Evolutionary conservation across 179 eudicot species (phyloP), one percentile per base, ranked within the genome.

Genomic region (Spergularia azorica): DNA sequence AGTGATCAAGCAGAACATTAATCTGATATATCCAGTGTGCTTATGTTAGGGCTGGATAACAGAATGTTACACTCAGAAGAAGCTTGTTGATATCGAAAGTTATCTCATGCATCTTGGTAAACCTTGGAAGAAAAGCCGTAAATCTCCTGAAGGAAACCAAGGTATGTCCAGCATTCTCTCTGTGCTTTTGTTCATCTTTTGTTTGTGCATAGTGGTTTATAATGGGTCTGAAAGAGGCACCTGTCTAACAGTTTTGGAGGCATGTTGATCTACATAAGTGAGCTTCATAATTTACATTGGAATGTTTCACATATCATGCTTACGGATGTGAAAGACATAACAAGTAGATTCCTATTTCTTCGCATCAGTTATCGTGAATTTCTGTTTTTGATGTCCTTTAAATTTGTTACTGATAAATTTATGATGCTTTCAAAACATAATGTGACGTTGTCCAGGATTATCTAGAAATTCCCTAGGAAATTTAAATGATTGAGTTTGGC

Each of bases 101-200:
- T 93, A 89, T 84, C 89, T 95, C 72, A 82, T 95, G 89, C 86
- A 93, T 87, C 87, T 88, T 83, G 99, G 99, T 66, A 92, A 90
- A 83, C 97, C 97, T 71, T 95, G 99, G 99, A 84, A 86, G 85
- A 89, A 73, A 76, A 83, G 83, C 59, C 76, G 80, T 18, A 54
- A 67, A 54, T 82, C 85, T 56, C 78, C 73, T 71, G 84, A 82
- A 65, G 76, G 84, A 26, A 83, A 73, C 70, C 73, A 86, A 86
- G 98, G 98, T 94, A 77, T 76, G 51, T 65, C 58, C 70, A 77
- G 18, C 59, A 18, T 51, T 57, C 6, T 36, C 59, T 52, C 63
- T 26, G 32, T 26, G 32, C 32, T 26, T 26, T 26, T 26, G 32
- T 26, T 26, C 32, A 26, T 26, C 32, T 26, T 26, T 26, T 26